Evolutionary conservation across 805 yeast genomes (phyloP), one percentile per base, ranked within the genome.

Genomic region (Suhomyces canberraensis): DNA sequence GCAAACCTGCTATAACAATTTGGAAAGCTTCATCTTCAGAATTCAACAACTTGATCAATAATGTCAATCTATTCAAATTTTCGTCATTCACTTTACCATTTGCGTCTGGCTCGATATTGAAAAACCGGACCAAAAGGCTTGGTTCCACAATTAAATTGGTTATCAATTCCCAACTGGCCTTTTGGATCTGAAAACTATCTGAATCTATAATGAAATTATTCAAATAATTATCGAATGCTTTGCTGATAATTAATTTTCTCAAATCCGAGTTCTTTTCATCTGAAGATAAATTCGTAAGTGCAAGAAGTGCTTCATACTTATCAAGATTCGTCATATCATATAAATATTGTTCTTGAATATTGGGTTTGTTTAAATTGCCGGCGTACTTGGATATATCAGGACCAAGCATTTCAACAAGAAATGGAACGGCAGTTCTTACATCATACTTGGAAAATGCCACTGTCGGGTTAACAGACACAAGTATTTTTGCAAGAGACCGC

Each of bases 281-380:
- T 0, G 86, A 69, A 0, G 87, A 75, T 6, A 82, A 45, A 54
- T 84, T 85, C 1, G 91, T 84, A 19, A 84, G 64, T 0, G 90
- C 86, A 16, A 81, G 51, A 26, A 85, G 58, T 0, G 80, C 63
- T 47, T 79, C 83, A 45, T 71, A 74, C 15, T 71, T 67, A 39
- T 76, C 81, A 11, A 71, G 45, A 3, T 45, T 44, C 1, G 68
- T 56, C 14, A 64, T 42, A 0, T 66, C 69, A 33, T 60, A 31
- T 4, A 57, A 36, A 29, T 57, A 59, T 8, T 35, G 24, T 4
- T 52, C 52, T 9, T 33, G 32, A 5, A 13, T 8, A 6, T 20
- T 16, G 9, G n/a, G 11, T 7, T 25, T n/a, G 8, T 24, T 25
- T 3, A 40, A 15, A 1, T 33, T 8, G 1, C 54, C 52, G 3